Percentiles rank a stretch among this genome's conserved stretches.
These are phyloP conservation scores for Sphenostylis stenocarpa DNA, from an alignment of 306 rosid species.

Conservation along the genomic window DNA sequence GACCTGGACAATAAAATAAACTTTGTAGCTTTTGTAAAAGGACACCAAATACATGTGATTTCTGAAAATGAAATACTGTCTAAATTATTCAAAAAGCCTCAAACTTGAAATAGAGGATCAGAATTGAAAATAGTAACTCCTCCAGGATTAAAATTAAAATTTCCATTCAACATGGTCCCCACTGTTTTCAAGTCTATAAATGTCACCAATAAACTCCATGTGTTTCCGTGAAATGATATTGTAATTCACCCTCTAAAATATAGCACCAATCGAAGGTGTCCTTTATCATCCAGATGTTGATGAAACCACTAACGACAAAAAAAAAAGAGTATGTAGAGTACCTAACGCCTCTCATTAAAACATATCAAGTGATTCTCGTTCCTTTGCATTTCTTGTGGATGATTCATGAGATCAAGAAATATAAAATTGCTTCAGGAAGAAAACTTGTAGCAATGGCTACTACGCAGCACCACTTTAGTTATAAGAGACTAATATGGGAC, in stretches of 20 bases:
- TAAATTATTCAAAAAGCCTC: background rate
- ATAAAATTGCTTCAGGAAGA: background rate
- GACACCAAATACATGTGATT: background rate
- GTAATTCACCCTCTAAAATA: background rate
- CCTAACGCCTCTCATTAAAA: background rate
- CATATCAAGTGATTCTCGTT: slow-evolving; percentile 1
- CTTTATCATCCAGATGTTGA: background rate
- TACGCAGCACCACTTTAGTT: background rate
- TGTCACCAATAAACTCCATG: background rate
- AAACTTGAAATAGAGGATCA: background rate
- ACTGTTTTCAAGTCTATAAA: background rate
- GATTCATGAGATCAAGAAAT: background rate
- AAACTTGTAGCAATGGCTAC: slow-evolving; percentile 18
- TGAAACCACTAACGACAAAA: background rate
- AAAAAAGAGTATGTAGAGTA: background rate
- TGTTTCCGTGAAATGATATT: background rate
- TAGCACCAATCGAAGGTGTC: background rate
- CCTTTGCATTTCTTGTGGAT: background rate
- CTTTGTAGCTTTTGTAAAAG: background rate
- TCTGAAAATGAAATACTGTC: background rate
- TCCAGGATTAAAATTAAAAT: background rate
- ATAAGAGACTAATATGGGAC: slow-evolving; percentile 53
- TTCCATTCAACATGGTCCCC: background rate
- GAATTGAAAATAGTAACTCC: background rate
- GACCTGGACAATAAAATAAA: background rate